Percentiles rank a stretch among this genome's conserved stretches.
Evolutionary conservation across 257 asterid genomes (phyloP).

Genomic region (Solanum ossicruentum): DNA sequence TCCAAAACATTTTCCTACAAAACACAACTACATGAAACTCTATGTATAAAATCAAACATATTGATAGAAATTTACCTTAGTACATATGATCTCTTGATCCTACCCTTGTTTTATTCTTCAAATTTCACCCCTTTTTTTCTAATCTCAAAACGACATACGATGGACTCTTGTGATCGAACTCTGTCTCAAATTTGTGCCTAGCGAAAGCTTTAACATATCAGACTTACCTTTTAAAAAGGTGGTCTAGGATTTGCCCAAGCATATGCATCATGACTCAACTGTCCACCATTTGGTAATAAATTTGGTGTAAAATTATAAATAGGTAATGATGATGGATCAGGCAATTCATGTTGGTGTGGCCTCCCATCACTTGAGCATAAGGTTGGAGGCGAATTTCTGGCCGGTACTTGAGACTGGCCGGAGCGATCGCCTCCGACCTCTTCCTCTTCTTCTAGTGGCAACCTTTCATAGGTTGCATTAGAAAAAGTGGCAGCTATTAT

Average conservation of each 20-base stretch:
- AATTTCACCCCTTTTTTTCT: neutral
- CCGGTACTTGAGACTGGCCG: neutral
- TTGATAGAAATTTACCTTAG: neutral
- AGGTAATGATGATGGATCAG: constrained; percentile 26
- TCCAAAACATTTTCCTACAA: neutral
- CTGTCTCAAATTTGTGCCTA: too few species aligned
- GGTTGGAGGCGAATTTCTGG: constrained; percentile 21
- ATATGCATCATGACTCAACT: constrained; percentile 41
- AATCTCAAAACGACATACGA: neutral
- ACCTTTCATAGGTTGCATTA: constrained; percentile 51
- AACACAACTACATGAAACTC: neutral
- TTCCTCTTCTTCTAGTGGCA: constrained; percentile 47
- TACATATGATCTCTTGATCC: neutral
- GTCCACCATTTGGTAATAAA: constrained; percentile 41
- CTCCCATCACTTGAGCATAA: neutral
- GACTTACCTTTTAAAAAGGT: neutral
- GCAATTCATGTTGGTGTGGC: constrained; percentile 13
- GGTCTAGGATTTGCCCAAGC: constrained; percentile 39
- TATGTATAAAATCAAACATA: neutral
- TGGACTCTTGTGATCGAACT: fast-evolving
- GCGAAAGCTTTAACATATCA: too few species aligned
- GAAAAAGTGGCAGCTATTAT: constrained; percentile 52
- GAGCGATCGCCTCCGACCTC: constrained; percentile 4
- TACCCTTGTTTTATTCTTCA: neutral
- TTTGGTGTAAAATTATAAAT: constrained; percentile 35